Percentiles rank a stretch among this genome's conserved stretches.
Conservation (phyloP, 2,329 filamentous ascomycete genomes). For the Xylariomycetidae sp. region DNA sequence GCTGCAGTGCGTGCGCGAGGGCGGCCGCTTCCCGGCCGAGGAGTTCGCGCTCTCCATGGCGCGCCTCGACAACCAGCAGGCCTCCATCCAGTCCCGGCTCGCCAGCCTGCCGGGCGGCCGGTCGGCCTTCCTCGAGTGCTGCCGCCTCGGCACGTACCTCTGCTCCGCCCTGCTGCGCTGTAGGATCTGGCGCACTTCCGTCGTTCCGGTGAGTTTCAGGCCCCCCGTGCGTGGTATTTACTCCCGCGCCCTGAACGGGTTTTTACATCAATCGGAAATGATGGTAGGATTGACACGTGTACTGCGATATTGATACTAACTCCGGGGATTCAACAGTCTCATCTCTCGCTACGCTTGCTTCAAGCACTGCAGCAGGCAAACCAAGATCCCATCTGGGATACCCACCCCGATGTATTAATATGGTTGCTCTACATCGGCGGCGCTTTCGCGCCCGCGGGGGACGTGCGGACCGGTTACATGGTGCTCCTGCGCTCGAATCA, state of each 20-base stretch:
- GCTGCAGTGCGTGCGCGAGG: constrained; percentile 33
- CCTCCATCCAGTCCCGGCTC: constrained; percentile 37
- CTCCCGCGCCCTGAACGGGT: too few species aligned
- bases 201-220: constrained; percentile 34
- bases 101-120: constrained; percentile 14
- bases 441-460: constrained; percentile 28
- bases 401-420: constrained; percentile 26
- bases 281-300: too few species aligned
- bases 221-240: too few species aligned
- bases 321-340: constrained; percentile 17
- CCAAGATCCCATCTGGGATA: constrained; percentile 28
- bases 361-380: constrained; percentile 23
- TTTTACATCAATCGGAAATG: too few species aligned
- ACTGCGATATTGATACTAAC: constrained; percentile 8
- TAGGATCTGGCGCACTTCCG: constrained; percentile 32
- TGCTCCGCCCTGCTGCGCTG: constrained; percentile 36
- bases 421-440: constrained; percentile 36
- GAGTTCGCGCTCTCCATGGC: constrained; percentile 25
- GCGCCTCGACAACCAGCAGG: constrained; percentile 34
- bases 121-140: constrained; percentile 27
- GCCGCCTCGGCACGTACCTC: constrained; percentile 36
- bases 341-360: constrained; percentile 28
- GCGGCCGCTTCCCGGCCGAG: constrained; percentile 5
- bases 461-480: constrained; percentile 24
- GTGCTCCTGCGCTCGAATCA: constrained; percentile 18